Percentiles rank a stretch among this genome's conserved stretches.
These are phyloP conservation scores for Marasmius sp. DNA, from an alignment of 1,284 basidiomycete genomes.

Conservation along the genomic window DNA sequence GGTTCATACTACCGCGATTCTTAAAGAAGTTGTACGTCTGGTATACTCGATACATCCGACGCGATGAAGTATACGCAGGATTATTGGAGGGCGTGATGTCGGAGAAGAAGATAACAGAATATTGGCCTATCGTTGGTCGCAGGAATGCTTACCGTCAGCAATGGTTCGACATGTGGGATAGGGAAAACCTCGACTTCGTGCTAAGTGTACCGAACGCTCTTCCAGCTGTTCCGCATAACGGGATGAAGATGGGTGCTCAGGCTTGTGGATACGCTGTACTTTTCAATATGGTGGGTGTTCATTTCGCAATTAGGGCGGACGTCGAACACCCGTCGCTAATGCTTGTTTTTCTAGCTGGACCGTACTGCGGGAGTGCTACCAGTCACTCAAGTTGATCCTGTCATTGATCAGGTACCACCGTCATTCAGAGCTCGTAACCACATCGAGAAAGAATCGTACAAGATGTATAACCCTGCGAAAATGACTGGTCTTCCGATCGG, in stretches of 20 bases:
- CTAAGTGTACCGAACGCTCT: conserved; percentile 59
- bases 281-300: conserved; percentile 39
- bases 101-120: conserved; percentile 42
- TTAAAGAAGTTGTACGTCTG: conserved; percentile 36
- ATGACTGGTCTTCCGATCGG: conserved; percentile 72
- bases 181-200: conserved; percentile 55
- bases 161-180: conserved; percentile 56
- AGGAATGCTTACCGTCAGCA: conserved; percentile 40
- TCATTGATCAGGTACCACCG: conserved; percentile 37
- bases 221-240: conserved; percentile 51
- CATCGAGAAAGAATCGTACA: conserved; percentile 37
- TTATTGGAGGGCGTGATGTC: conserved; percentile 37
- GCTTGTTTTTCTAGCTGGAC: conserved; percentile 41
- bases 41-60: conserved; percentile 36
- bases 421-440: conserved; percentile 28
- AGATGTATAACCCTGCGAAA: conserved; percentile 53
- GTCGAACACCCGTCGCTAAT: not conserved
- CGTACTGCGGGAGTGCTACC: conserved; percentile 61
- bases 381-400: conserved; percentile 49
- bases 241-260: conserved; percentile 41
- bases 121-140: conserved; percentile 41
- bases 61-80: conserved; percentile 38
- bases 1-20: conserved; percentile 30
- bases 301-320: not conserved
- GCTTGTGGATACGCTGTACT: conserved; percentile 42